Conservation (phyloP, 208 protist genomes). For the Endotrypanum monterogeii region DNA sequence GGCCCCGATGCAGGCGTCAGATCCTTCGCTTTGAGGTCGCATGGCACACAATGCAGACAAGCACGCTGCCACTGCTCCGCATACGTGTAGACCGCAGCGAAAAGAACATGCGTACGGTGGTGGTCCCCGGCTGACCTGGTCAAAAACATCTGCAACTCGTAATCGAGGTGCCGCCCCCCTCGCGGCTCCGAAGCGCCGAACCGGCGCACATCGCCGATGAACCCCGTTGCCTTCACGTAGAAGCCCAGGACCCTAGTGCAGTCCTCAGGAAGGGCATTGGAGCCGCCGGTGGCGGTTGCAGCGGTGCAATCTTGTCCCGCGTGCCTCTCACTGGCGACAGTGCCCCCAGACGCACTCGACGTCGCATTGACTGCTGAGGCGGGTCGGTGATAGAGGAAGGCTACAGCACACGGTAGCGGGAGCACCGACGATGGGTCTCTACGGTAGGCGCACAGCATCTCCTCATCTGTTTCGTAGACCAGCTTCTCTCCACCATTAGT, state of each 20-base stretch:
- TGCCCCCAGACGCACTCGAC: background rate
- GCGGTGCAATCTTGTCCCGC: too few species aligned
- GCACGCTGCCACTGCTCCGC: constrained; percentile 60
- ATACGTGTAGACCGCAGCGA: constrained; percentile 62
- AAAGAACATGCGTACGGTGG: constrained; percentile 56
- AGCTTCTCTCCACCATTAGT: constrained; percentile 23
- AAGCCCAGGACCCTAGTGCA: constrained; percentile 53
- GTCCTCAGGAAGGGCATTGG: constrained; percentile 15
- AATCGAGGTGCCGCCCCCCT: constrained; percentile 45
- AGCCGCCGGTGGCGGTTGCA: background rate
- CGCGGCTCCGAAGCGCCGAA: constrained; percentile 13
- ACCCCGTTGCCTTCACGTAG: constrained; percentile 46
- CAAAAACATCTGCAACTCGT: constrained; percentile 66
- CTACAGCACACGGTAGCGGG: constrained; percentile 65
- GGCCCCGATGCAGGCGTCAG: background rate
- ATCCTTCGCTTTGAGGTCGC: constrained; percentile 18
- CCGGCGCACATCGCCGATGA: constrained; percentile 36
- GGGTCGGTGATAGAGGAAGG: constrained; percentile 46
- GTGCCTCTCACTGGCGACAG: background rate
- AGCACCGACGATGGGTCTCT: constrained; percentile 24
- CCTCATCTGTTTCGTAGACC: constrained; percentile 43
- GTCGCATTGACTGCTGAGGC: background rate
- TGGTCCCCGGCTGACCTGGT: constrained; percentile 75
- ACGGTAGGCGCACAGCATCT: constrained; percentile 34
- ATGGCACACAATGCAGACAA: constrained; percentile 35